Conservation (phyloP, 768 basidiomycete species). For the Agaricus blazei region DNA sequence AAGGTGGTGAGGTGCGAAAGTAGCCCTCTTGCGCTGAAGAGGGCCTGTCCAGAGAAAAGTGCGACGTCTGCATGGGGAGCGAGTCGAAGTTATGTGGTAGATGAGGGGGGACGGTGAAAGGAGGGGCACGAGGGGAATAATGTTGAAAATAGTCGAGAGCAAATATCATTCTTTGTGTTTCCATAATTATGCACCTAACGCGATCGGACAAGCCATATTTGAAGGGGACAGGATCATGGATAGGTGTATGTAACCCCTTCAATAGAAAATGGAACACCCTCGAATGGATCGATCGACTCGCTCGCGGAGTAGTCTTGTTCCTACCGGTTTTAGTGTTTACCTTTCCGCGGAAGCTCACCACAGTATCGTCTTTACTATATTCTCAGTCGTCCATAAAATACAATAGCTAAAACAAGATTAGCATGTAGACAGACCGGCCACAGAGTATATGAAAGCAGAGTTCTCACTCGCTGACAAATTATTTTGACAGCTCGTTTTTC, state of each 20-base stretch:
- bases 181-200: not conserved
- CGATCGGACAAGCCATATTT: slow-evolving; percentile 4
- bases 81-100: not conserved
- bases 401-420: slow-evolving; percentile 8
- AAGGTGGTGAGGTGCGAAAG: slow-evolving; percentile 22
- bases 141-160: slow-evolving; percentile 1
- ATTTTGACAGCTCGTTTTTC: slow-evolving; percentile 4
- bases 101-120: not conserved
- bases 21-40: not conserved
- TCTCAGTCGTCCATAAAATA: slow-evolving; percentile 6
- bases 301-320: slow-evolving; percentile 4
- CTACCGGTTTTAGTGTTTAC: slow-evolving; percentile 4
- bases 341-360: slow-evolving; percentile 9
- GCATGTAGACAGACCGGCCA: slow-evolving; percentile 3
- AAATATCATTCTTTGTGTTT: slow-evolving; percentile 9
- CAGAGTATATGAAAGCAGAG: slow-evolving; percentile 8
- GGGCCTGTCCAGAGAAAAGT: not conserved
- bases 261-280: slow-evolving; percentile 4
- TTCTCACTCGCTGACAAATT: slow-evolving; percentile 8
- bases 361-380: slow-evolving; percentile 4
- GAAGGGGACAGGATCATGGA: not conserved
- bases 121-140: slow-evolving; percentile 2
- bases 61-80: not conserved
- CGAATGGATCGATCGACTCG: slow-evolving; percentile 7
- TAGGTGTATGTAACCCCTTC: not conserved